Evolutionary conservation across 139 green algal species (phyloP), one percentile per base, ranked within the genome.

Genomic region (Coccomyxa sp.): DNA sequence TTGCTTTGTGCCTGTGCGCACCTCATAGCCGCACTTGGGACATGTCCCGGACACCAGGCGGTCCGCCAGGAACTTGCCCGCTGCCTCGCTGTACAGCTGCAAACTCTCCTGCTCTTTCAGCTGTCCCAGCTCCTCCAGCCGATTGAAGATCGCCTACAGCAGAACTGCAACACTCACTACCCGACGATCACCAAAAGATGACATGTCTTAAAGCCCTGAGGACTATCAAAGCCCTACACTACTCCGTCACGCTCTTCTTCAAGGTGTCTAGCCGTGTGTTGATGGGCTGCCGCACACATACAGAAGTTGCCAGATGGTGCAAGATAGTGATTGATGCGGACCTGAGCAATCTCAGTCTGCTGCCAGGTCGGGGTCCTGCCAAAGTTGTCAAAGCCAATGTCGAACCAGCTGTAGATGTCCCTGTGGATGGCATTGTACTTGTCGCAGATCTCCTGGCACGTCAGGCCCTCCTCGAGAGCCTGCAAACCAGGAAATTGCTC

Each of bases 391-490:
- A 97, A 98, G 7, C 76, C 81, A 73, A 97, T 97, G 87, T 95
- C 93, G 82, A 99, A 99, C 96, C 96, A 99, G 34, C 95, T 78
- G 81, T 99, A 99, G 82, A 98, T 97, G 41, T 85, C 84, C 10
- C 83, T 87, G 86, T 99, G 95, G 73, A 99, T 94, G 29, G 91
- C 93, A 77, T 99, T 90, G 88, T 98, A 99, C 91, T 99, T 99
- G 88, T 99, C 95, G 87, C 96, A 99, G 78, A 99, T 96, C 89
- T 98, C 77, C 75, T 93, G 86, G 80, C 88, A 94, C 37, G 86
- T 97, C 36, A 98, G 78, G 0, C 91, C 91, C 89, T 99, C 95
- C 91, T 99, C 95, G 70, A 98, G 86, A 6, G 95, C 95, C 88
- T 94, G 87, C 54, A 68, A 29, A n/a, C n/a, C n/a, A n/a, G n/a